Evolutionary conservation across 169 alveolate species (phyloP).

Genomic region (Besnoitia besnoiti): DNA sequence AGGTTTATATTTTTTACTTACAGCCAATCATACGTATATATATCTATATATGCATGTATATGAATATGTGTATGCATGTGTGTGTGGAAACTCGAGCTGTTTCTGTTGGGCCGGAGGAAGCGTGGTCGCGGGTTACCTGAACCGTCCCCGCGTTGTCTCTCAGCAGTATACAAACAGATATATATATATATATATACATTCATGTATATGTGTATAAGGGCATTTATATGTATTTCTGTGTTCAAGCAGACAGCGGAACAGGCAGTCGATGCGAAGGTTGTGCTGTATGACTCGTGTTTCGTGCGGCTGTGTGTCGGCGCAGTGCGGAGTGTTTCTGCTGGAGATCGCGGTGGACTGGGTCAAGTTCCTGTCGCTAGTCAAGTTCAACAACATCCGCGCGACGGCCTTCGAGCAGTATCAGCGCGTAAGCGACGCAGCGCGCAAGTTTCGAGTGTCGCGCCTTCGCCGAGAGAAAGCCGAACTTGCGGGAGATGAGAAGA

Average conservation of each 20-base stretch:
- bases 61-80: background rate
- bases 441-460: too few relatives aligned
- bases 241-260: background rate
- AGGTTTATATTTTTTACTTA: too few relatives aligned
- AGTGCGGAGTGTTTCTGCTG: conserved; percentile 76
- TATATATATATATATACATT: too few relatives aligned
- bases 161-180: too few relatives aligned
- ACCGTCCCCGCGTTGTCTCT: too few relatives aligned
- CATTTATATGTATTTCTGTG: background rate
- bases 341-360: conserved; percentile 87
- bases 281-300: background rate
- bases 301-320: conserved; percentile 38
- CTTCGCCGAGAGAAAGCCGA: too few relatives aligned
- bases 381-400: conserved; percentile 82
- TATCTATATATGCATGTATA: background rate
- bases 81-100: background rate
- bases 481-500: too few relatives aligned
- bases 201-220: too few relatives aligned
- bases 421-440: background rate
- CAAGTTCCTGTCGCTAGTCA: conserved; percentile 83
- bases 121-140: too few relatives aligned
- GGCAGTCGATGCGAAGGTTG: background rate
- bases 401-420: conserved; percentile 71
- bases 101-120: background rate
- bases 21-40: background rate